Conservation (phyloP, 345 rosid genomes). For the Sisymbrium altissimum region DNA sequence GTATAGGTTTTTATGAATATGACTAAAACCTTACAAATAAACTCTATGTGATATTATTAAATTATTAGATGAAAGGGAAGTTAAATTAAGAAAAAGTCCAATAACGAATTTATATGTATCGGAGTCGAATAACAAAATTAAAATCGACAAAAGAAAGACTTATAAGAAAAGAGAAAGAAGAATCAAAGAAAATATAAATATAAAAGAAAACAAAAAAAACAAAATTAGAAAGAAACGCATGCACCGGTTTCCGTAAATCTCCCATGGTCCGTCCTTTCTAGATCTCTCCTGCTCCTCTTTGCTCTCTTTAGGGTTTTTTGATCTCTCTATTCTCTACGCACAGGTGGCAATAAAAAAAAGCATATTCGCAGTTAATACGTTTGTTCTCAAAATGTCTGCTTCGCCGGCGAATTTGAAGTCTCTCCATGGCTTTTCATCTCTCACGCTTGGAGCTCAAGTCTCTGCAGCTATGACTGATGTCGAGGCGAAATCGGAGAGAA, state of each 20-base stretch:
- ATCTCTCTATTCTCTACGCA: conserved; percentile 6
- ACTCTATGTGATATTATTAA: too few relatives aligned
- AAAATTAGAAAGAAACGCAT: conserved; percentile 52
- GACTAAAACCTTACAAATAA: too few relatives aligned
- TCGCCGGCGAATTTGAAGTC: conserved; percentile 67
- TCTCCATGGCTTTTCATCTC: conserved; percentile 65
- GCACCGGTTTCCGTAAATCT: conserved; percentile 47
- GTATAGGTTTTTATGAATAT: too few relatives aligned
- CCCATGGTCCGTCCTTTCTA: not conserved
- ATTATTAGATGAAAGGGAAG: not conserved
- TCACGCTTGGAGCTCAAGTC: conserved; percentile 26
- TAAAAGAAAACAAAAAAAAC: not conserved
- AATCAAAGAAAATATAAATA: not conserved
- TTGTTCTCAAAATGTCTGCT: conserved; percentile 48
- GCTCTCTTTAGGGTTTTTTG: conserved; percentile 23
- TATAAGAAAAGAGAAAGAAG: not conserved
- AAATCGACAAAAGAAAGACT: not conserved
- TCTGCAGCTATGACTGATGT: conserved; percentile 8
- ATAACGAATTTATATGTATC: not conserved
- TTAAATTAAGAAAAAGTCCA: not conserved
- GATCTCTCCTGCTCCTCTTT: not conserved
- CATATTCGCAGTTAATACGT: too few relatives aligned
- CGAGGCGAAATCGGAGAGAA: conserved; percentile 33
- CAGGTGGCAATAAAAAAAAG: not conserved
- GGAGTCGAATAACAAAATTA: not conserved